A percentile compares a stretch with the other conserved stretches of the same genome.
phyloP scores from a whole-genome alignment of 179 eudicot genomes.

The Pouteria campechiana region DNA sequence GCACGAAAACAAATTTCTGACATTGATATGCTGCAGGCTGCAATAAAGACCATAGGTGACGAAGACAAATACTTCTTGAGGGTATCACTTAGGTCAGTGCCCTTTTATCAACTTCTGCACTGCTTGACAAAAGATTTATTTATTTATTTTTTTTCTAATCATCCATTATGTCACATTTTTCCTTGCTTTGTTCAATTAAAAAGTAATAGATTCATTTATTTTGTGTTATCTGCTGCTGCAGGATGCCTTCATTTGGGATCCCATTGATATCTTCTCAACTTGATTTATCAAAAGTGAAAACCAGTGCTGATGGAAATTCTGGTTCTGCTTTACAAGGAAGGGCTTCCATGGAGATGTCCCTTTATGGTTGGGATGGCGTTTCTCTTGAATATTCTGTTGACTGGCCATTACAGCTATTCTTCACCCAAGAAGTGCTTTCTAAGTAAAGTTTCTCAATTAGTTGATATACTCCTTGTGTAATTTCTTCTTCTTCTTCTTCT shows the following conservation, averaged over 20 bases:
- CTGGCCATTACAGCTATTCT: slow-evolving; percentile 93
- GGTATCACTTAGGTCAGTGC: slow-evolving; percentile 75
- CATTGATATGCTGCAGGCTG: no score
- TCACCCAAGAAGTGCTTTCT: slow-evolving; percentile 88
- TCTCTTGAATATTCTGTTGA: slow-evolving; percentile 89
- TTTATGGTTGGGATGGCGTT: slow-evolving; percentile 98
- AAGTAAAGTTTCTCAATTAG: slow-evolving; percentile 38
- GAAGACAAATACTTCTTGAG: slow-evolving; percentile 87
- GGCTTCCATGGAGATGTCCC: slow-evolving; percentile 38
- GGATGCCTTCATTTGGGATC: slow-evolving; percentile 72
- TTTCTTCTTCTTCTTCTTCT: background rate
- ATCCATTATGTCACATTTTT: slow-evolving; percentile 2
- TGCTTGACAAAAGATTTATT: background rate
- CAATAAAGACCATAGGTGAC: slow-evolving; percentile 82
- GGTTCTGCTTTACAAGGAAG: slow-evolving; percentile 34
- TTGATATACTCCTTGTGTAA: background rate
- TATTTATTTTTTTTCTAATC: background rate
- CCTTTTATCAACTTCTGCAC: background rate
- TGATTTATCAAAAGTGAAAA: slow-evolving; percentile 53
- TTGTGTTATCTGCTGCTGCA: slow-evolving; percentile 16
- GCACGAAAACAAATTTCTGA: no score
- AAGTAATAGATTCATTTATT: no score
- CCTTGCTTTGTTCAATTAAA: background rate
- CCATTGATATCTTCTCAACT: slow-evolving; percentile 51
- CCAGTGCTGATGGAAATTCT: slow-evolving; percentile 35